Evolutionary conservation across 2,329 filamentous ascomycete species (phyloP).

Genomic region (Xylaria hypoxylon): DNA sequence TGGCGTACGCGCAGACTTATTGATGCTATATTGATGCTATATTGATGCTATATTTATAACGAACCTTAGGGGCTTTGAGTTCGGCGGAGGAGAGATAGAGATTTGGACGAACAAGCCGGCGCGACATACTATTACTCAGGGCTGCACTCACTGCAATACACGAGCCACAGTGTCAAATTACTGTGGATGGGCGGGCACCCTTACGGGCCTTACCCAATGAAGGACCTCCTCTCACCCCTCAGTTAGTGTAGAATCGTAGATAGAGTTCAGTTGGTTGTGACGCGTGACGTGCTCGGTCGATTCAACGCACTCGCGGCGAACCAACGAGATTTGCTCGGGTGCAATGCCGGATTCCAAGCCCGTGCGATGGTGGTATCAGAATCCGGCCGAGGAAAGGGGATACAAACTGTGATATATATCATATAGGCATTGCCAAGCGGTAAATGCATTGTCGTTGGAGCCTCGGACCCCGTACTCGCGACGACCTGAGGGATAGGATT

Average conservation of each 20-base stretch:
- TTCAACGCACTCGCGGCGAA: conserved; percentile 20
- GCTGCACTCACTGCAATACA: too few relatives aligned
- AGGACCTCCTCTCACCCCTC: background rate
- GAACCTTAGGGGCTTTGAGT: background rate
- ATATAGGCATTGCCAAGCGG: conserved; percentile 21
- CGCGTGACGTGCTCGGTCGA: conserved; percentile 1
- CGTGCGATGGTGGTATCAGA: conserved; percentile 33
- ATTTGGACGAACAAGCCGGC: background rate
- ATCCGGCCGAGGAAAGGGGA: conserved; percentile 25
- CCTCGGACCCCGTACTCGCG: conserved; percentile 19
- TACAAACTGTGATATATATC: conserved; percentile 5
- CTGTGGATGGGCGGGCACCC: background rate
- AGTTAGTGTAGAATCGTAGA: background rate
- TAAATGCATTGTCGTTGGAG: conserved; percentile 14
- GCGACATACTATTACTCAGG: too few relatives aligned
- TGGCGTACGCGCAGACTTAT: background rate
- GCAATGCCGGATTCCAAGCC: conserved; percentile 25
- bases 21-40: too few relatives aligned
- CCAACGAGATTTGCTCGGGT: conserved; percentile 34
- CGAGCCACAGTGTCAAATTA: background rate
- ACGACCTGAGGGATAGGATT: background rate
- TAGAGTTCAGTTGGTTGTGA: conserved; percentile 1
- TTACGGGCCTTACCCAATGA: background rate
- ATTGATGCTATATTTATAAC: background rate
- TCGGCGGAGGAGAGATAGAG: conserved; percentile 2